Base-by-base conservation (phyloP, 2,329 filamentous ascomycete genomes). In the Botrytis paeoniae region DNA sequence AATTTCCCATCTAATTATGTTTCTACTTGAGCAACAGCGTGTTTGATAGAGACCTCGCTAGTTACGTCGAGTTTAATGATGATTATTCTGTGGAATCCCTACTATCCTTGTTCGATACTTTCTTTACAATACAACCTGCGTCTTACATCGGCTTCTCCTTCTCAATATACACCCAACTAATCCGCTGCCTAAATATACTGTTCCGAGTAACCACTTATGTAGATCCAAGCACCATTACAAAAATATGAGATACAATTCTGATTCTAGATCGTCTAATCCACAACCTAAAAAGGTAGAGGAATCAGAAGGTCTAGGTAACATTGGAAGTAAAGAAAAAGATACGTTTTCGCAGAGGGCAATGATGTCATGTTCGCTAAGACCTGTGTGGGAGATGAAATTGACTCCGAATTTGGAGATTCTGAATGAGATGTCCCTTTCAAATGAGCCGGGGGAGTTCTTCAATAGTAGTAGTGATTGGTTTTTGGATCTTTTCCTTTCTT, bases 391-490 rank as follows among this genome's bases (percentile, higher is more conserved):
- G 10, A 16, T 18, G 4, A n/a, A 4, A 54, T 54, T 29, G 51
- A 7, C 14, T 54, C 25, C 12, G 5, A 54, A 16, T 29, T 0
- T 54, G 1, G 10, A 54, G 51, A 45, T 7, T 54, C 51, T 54
- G 25, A 16, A 54, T 54, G 10, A 54, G 51, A n/a, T 54, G 4
- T 54, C 4, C 22, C 20, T 16, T 54, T 29, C 12, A 2, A 2
- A 29, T 54, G n/a, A 29, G 2, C 1, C 0, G 4, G n/a, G 2
- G n/a, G 6, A 54, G 10, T 54, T 54, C n/a, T 2, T 54, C 1
- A 12, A 16, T 18, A 29, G 10, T 6, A 14, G 2, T 16, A 54
- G 12, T 54, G 10, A 54, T 22, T 45, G 20, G 7, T 1, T 45
- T 45, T 22, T 45, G 43, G 43, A 4, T 22, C 0, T 20, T 22